Evolutionary conservation across 495 filamentous ascomycete genomes (phyloP).

Genomic region (Neurospora sp.): DNA sequence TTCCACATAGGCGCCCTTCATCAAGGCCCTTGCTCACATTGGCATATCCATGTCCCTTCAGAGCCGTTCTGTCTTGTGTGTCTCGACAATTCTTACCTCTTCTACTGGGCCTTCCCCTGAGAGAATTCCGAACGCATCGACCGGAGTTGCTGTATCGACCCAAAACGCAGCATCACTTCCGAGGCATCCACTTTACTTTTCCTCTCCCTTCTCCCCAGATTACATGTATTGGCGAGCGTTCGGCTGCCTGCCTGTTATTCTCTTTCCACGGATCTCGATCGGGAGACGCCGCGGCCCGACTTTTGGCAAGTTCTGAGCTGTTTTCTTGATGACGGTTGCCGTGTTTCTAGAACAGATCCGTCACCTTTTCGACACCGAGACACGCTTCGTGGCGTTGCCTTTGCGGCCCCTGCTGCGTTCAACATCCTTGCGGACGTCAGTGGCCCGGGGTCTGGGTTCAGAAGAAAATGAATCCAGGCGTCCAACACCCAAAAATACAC

Average conservation of each 20-base stretch:
- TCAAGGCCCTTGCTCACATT: not conserved
- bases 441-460: not conserved
- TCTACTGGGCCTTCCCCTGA: not conserved
- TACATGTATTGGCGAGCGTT: not conserved
- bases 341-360: not conserved
- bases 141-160: not conserved
- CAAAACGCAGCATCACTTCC: not conserved
- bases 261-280: not conserved
- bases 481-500: not conserved
- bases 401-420: not conserved
- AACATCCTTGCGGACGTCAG: not conserved
- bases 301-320: not conserved
- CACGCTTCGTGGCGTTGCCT: not conserved
- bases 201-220: not conserved
- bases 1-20: not conserved
- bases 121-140: not conserved
- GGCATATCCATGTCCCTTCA: not conserved
- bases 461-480: not conserved
- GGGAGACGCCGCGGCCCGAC: not conserved
- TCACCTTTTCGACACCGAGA: not conserved
- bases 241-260: not conserved
- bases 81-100: slow-evolving; percentile 1
- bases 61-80: not conserved
- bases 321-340: not conserved
- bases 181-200: not conserved